phyloP scores from a whole-genome alignment of 1,284 basidiomycete genomes.

The Singerocomus inundabilis region DNA sequence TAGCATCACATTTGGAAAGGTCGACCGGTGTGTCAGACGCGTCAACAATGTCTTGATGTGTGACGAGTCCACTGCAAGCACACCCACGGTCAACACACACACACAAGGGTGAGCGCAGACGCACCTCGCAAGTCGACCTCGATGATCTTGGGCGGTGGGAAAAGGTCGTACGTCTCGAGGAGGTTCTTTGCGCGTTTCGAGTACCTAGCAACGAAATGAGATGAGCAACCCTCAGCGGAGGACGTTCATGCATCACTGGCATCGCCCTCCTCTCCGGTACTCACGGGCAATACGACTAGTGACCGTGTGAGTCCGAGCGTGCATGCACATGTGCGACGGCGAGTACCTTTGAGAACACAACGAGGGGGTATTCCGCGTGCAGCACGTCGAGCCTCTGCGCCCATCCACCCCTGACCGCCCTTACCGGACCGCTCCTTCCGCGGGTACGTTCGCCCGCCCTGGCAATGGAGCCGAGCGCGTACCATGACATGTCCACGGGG shows the following conservation, averaged over 20 bases:
- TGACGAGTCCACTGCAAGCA: slow-evolving; percentile 54
- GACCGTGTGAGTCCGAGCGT: neutral
- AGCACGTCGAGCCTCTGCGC: slow-evolving; percentile 42
- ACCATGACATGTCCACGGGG: slow-evolving; percentile 50
- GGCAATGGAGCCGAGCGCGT: slow-evolving; percentile 32
- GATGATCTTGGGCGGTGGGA: slow-evolving; percentile 66
- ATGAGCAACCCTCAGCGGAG: neutral
- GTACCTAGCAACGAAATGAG: slow-evolving; percentile 44
- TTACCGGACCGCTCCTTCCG: neutral
- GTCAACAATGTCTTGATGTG: slow-evolving; percentile 65
- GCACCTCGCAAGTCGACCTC: slow-evolving; percentile 73
- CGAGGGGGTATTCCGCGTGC: slow-evolving; percentile 56
- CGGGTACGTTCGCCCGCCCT: neutral
- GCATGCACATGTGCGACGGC: neutral
- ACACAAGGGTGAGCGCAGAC: too few species aligned
- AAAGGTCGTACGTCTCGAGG: slow-evolving; percentile 61
- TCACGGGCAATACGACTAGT: slow-evolving; percentile 72
- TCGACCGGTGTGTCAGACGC: slow-evolving; percentile 63
- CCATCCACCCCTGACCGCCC: slow-evolving; percentile 42
- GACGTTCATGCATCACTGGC: too few species aligned
- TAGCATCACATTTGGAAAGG: slow-evolving; percentile 76
- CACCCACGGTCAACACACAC: too few species aligned
- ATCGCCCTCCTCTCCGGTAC: too few species aligned
- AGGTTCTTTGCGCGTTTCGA: slow-evolving; percentile 70
- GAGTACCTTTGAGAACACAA: slow-evolving; percentile 80